phyloP scores from a whole-genome alignment of 768 basidiomycete genomes.

The Trametes villosa region DNA sequence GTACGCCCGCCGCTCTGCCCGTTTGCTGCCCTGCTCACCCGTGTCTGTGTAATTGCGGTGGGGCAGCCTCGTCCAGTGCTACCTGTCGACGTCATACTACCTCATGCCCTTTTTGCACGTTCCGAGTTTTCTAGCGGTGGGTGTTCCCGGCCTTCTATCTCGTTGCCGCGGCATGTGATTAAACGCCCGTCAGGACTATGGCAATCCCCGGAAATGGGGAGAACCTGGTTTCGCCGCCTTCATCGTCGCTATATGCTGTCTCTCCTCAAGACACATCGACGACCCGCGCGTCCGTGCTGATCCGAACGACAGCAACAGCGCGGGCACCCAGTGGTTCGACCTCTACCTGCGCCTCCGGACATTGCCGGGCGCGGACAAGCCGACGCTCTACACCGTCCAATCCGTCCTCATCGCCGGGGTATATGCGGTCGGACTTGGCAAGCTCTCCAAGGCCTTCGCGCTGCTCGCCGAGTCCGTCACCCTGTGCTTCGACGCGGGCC shows the following conservation, averaged over 20 bases:
- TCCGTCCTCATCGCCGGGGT: constrained; percentile 91
- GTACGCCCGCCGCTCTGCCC: constrained; percentile 46
- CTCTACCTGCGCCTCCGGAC: constrained; percentile 85
- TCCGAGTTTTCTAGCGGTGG: constrained; percentile 81
- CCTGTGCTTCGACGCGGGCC: constrained; percentile 84
- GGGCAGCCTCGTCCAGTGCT: constrained; percentile 75
- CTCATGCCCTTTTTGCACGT: constrained; percentile 92
- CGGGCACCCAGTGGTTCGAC: constrained; percentile 92
- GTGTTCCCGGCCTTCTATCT: constrained; percentile 21
- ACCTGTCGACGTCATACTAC: constrained; percentile 91
- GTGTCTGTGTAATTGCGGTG: constrained; percentile 20
- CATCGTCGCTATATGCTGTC: constrained; percentile 90
- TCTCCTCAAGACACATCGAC: constrained; percentile 91
- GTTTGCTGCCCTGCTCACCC: constrained; percentile 19
- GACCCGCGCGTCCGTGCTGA: constrained; percentile 87
- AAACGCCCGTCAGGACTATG: constrained; percentile 69
- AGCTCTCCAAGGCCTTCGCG: constrained; percentile 84
- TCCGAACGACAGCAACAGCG: constrained; percentile 81
- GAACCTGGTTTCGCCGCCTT: constrained; percentile 95
- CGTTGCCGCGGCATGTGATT: constrained; percentile 8
- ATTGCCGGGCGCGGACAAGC: constrained; percentile 86
- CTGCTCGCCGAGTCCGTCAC: constrained; percentile 87
- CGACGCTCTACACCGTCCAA: constrained; percentile 91
- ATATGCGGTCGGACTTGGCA: constrained; percentile 89
- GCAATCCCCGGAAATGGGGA: constrained; percentile 92